Percentiles rank a stretch among this genome's conserved stretches.
phyloP scores from a whole-genome alignment of 495 filamentous ascomycete genomes.

The Parathielavia appendiculata region DNA sequence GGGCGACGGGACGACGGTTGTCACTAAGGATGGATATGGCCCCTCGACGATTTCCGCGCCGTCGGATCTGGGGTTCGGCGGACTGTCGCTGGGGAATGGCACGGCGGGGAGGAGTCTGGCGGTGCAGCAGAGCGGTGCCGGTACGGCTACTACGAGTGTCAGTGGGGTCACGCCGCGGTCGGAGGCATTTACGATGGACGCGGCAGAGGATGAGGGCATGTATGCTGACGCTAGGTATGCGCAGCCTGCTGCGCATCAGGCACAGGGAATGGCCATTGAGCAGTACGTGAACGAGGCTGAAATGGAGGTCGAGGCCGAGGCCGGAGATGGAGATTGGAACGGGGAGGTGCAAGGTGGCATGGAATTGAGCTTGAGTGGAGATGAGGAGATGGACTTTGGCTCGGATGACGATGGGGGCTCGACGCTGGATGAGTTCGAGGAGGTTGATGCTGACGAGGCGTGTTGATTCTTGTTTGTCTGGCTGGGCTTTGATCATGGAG shows the following conservation, averaged over 20 bases:
- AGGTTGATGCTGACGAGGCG: slow-evolving; percentile 1
- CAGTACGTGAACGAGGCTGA: slow-evolving; percentile 20
- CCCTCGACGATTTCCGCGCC: slow-evolving; percentile 13
- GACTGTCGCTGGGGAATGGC: slow-evolving; percentile 6
- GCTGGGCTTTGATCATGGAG: background rate
- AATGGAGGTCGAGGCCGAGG: background rate
- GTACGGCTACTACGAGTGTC: background rate
- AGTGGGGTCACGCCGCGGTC: slow-evolving; percentile 11
- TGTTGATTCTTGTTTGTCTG: background rate
- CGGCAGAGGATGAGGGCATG: slow-evolving; percentile 1
- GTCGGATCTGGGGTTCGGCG: slow-evolving; percentile 24
- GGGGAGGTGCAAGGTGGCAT: slow-evolving; percentile 5
- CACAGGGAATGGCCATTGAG: slow-evolving; percentile 21
- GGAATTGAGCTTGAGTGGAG: slow-evolving; percentile 3
- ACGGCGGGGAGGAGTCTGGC: slow-evolving; percentile 23
- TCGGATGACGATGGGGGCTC: slow-evolving; percentile 13
- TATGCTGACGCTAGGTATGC: slow-evolving; percentile 24
- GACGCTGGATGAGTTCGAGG: slow-evolving; percentile 26
- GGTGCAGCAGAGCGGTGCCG: slow-evolving; percentile 26
- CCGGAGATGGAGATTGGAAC: slow-evolving; percentile 1
- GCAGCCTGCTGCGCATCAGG: slow-evolving; percentile 27
- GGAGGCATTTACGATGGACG: slow-evolving; percentile 22
- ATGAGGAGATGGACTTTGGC: background rate
- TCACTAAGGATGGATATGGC: too few species aligned
- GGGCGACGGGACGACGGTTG: too few species aligned